Conservation (phyloP, 371 early-diverging fungal genomes). For the Mucor ambiguus region DNA sequence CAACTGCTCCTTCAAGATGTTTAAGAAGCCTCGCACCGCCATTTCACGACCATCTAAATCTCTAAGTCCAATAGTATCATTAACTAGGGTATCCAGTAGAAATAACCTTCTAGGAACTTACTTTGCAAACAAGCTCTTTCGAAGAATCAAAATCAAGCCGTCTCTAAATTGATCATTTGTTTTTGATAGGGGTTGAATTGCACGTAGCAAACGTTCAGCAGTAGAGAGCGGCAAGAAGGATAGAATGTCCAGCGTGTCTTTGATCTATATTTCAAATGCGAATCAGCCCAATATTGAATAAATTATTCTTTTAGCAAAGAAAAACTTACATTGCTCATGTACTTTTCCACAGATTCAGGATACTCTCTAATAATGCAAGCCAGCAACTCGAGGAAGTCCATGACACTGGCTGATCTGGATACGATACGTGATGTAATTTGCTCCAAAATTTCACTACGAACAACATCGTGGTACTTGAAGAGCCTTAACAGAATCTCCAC, state of each 20-base stretch:
- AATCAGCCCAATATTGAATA: background rate
- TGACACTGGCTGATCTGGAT: conserved; percentile 53
- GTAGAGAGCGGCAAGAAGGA: conserved; percentile 54
- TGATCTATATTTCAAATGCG: conserved; percentile 41
- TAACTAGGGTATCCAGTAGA: background rate
- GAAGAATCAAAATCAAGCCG: conserved; percentile 58
- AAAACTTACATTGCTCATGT: conserved; percentile 35
- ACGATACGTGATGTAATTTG: conserved; percentile 65
- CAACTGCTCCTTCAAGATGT: conserved; percentile 38
- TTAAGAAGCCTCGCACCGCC: conserved; percentile 60
- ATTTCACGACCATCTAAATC: conserved; percentile 59
- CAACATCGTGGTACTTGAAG: conserved; percentile 60
- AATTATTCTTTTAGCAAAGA: background rate
- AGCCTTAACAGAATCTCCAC: conserved; percentile 46
- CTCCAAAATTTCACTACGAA: conserved; percentile 63
- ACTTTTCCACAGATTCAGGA: conserved; percentile 35
- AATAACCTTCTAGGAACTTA: conserved; percentile 19
- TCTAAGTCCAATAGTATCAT: conserved; percentile 22
- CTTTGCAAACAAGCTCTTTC: conserved; percentile 68
- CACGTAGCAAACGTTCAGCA: conserved; percentile 53
- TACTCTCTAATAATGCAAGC: conserved; percentile 48
- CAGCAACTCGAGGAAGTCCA: conserved; percentile 52
- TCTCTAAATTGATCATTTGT: conserved; percentile 55
- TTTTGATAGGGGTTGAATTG: conserved; percentile 53
- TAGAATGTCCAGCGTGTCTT: conserved; percentile 62